phyloP scores from a whole-genome alignment of 106 monocot species.

The Vanilla planifolia region DNA sequence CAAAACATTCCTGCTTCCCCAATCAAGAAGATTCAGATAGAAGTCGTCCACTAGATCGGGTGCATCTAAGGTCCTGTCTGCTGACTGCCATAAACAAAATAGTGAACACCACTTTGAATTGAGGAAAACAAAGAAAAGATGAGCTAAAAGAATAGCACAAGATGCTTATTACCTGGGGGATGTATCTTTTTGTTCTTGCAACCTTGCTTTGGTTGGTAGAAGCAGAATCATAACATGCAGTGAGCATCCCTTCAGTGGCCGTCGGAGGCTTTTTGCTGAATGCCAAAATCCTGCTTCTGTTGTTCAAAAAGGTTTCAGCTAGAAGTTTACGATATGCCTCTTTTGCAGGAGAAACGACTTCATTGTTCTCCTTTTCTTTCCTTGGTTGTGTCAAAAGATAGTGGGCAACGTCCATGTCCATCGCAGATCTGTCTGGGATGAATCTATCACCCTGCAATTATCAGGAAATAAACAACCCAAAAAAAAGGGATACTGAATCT shows the following conservation, averaged over 20 bases:
- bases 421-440: slow-evolving; percentile 58
- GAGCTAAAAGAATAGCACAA: neutral
- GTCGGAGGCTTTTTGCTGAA: slow-evolving; percentile 41
- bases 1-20: slow-evolving; percentile 53
- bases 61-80: slow-evolving; percentile 48
- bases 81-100: slow-evolving; percentile 22
- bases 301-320: slow-evolving; percentile 33
- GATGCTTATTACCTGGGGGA: slow-evolving; percentile 37
- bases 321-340: slow-evolving; percentile 43
- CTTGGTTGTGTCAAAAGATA: slow-evolving; percentile 39
- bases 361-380: slow-evolving; percentile 43
- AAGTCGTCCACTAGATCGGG: slow-evolving; percentile 49
- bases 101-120: no score
- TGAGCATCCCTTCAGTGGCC: slow-evolving; percentile 5
- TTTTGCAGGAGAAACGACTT: slow-evolving; percentile 34
- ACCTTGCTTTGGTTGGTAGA: slow-evolving; percentile 25
- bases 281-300: slow-evolving; percentile 37
- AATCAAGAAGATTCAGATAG: slow-evolving; percentile 53
- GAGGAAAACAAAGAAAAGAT: neutral
- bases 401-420: slow-evolving; percentile 56
- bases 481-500: no score
- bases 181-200: slow-evolving; percentile 38
- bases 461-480: no score
- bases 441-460: slow-evolving; percentile 65
- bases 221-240: slow-evolving; percentile 9